phyloP scores from a whole-genome alignment of 495 filamentous ascomycete species.

The Penicillium cinerascens region DNA sequence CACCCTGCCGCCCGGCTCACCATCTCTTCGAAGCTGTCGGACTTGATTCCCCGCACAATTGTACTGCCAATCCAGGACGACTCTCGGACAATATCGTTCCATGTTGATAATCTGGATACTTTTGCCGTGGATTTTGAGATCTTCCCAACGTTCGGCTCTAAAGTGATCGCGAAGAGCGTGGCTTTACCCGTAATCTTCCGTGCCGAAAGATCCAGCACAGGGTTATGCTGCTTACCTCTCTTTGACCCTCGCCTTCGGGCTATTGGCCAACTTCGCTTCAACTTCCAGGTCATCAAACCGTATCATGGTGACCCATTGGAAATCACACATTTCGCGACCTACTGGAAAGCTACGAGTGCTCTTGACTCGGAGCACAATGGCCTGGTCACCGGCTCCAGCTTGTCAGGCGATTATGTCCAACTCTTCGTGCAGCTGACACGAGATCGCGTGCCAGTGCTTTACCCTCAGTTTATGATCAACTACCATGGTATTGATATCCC shows the following conservation, averaged over 20 bases:
- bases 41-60: conserved; percentile 92
- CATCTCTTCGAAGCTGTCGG: conserved; percentile 92
- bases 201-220: conserved; percentile 67
- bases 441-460: conserved; percentile 82
- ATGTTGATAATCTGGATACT: conserved; percentile 86
- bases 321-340: conserved; percentile 96
- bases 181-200: conserved; percentile 83
- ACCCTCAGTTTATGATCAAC: conserved; percentile 74
- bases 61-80: conserved; percentile 96
- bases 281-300: conserved; percentile 93
- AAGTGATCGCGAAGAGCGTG: conserved; percentile 92
- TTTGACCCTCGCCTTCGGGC: conserved; percentile 89
- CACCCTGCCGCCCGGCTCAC: conserved; percentile 93
- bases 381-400: conserved; percentile 89
- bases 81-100: conserved; percentile 85
- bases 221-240: conserved; percentile 77
- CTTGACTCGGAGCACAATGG: conserved; percentile 76
- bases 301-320: conserved; percentile 92
- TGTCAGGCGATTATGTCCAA: conserved; percentile 89
- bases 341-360: conserved; percentile 97
- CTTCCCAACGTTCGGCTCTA: conserved; percentile 94
- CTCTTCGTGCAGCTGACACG: conserved; percentile 87
- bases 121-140: conserved; percentile 97
- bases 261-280: conserved; percentile 93
- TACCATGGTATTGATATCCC: conserved; percentile 79